These are phyloP conservation scores for Cutaneotrichosporon dermatis DNA, from an alignment of 1,284 basidiomycete species.

Conservation along the genomic window DNA sequence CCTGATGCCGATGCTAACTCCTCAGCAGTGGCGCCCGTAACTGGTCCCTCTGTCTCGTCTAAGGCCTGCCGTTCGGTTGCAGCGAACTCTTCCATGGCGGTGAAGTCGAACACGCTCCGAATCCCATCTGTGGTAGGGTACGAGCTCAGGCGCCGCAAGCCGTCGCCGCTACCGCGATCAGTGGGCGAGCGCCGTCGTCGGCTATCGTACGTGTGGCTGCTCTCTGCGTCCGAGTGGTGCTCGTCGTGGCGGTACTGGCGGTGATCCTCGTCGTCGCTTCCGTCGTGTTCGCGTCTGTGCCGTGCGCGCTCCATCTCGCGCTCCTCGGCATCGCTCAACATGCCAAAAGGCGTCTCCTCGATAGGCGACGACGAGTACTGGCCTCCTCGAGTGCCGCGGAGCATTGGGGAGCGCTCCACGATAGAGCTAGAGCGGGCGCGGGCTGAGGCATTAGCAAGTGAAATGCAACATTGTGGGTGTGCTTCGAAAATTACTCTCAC, in stretches of 20 bases:
- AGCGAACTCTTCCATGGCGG: slow-evolving; percentile 74
- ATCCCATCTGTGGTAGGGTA: not conserved
- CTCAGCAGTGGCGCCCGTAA: not conserved
- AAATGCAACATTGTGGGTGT: not conserved
- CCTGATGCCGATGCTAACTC: slow-evolving; percentile 5
- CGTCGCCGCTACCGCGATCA: not conserved
- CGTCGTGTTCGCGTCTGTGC: slow-evolving; percentile 14
- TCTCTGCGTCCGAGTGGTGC: slow-evolving; percentile 9
- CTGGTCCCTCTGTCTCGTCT: slow-evolving; percentile 42
- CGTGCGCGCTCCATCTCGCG: slow-evolving; percentile 45
- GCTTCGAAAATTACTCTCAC: too few relatives aligned
- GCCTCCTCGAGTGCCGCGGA: slow-evolving; percentile 23
- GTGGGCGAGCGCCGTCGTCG: not conserved
- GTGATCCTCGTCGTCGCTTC: slow-evolving; percentile 10
- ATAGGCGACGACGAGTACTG: slow-evolving; percentile 38
- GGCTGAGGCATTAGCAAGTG: slow-evolving; percentile 15
- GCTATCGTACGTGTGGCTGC: slow-evolving; percentile 8
- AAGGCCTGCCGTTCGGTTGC: slow-evolving; percentile 59
- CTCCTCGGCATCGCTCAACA: slow-evolving; percentile 48
- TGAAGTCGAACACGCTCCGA: slow-evolving; percentile 64
- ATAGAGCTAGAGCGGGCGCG: slow-evolving; percentile 44
- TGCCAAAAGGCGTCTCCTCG: slow-evolving; percentile 45
- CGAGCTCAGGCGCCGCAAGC: not conserved
- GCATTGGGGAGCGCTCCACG: slow-evolving; percentile 24
- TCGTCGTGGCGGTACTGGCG: slow-evolving; percentile 19